Percentiles rank a stretch among this genome's conserved stretches.
Evolutionary conservation across 129 eudicot genomes (phyloP).

Genomic region (Escallonia rubra): DNA sequence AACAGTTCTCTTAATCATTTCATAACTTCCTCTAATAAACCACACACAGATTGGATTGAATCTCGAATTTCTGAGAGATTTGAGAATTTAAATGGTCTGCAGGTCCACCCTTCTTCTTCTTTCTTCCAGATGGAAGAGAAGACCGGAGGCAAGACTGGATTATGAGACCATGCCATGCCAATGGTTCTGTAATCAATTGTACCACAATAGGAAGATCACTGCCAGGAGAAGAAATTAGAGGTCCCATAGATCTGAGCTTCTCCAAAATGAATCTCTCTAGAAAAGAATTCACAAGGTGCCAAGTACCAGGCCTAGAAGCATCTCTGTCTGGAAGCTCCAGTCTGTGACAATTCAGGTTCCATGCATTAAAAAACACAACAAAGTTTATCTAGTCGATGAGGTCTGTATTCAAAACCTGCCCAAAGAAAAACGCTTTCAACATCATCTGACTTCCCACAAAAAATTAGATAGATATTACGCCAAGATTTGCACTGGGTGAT

Average conservation of each 20-base stretch:
- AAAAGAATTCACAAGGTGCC: conserved; percentile 50
- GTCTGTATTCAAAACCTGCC: conserved; percentile 48
- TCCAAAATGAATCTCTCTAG: conserved; percentile 45
- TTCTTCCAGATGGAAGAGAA: conserved; percentile 72
- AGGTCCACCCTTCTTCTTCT: conserved; percentile 78
- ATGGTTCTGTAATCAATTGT: conserved; percentile 77
- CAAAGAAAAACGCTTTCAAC: background rate
- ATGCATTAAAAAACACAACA: conserved; percentile 71
- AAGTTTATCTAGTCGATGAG: conserved; percentile 82
- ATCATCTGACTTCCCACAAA: no score
- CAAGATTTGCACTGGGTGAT: no score
- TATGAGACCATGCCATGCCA: conserved; percentile 71
- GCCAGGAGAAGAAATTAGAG: conserved; percentile 56
- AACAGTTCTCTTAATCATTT: conserved; percentile 66
- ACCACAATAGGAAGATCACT: conserved; percentile 47
- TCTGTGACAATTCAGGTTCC: conserved; percentile 55
- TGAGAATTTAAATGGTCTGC: conserved; percentile 47
- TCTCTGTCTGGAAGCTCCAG: conserved; percentile 20
- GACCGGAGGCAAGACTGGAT: conserved; percentile 65
- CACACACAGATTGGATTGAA: conserved; percentile 41
- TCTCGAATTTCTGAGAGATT: conserved; percentile 42
- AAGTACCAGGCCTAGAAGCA: conserved; percentile 26
- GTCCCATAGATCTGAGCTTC: conserved; percentile 44
- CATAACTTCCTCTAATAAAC: conserved; percentile 40
- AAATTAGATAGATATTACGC: no score